These are phyloP conservation scores for Cladosporium halotolerans DNA, from an alignment of 2,329 filamentous ascomycete species.

Conservation along the genomic window DNA sequence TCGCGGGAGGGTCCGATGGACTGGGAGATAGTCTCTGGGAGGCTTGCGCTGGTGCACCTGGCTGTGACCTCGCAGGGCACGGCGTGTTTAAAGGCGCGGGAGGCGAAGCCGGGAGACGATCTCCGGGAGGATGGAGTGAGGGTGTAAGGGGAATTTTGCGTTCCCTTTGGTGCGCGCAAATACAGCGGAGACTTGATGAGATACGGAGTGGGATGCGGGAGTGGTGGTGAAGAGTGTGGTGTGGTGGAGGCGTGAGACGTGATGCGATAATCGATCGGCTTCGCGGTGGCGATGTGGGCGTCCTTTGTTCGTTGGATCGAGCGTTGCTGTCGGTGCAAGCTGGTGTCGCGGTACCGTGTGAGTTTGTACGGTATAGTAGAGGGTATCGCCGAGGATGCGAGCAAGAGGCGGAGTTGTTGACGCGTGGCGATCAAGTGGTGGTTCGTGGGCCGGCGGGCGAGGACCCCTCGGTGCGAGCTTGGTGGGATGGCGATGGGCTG, in stretches of 20 bases:
- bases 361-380: neutral
- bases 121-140: neutral
- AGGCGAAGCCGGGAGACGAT: constrained; percentile 41
- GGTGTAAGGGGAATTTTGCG: neutral
- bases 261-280: neutral
- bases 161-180: neutral
- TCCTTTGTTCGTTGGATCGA: neutral
- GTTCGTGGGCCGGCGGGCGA: neutral
- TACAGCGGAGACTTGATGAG: neutral
- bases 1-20: constrained; percentile 21
- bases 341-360: too few species aligned
- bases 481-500: constrained; percentile 1
- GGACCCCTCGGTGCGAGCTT: constrained; percentile 4
- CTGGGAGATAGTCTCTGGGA: constrained; percentile 36
- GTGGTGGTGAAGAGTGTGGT: neutral
- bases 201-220: neutral
- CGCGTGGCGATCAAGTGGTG: constrained; percentile 4
- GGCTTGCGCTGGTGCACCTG: constrained; percentile 66
- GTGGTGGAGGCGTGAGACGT: neutral
- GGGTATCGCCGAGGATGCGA: neutral
- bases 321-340: neutral
- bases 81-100: constrained; percentile 80
- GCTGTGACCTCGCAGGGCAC: constrained; percentile 84
- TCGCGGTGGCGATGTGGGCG: constrained; percentile 2
- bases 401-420: neutral